These are phyloP conservation scores for Dipodascus geniculatus DNA, from an alignment of 805 yeast species.

Conservation along the genomic window DNA sequence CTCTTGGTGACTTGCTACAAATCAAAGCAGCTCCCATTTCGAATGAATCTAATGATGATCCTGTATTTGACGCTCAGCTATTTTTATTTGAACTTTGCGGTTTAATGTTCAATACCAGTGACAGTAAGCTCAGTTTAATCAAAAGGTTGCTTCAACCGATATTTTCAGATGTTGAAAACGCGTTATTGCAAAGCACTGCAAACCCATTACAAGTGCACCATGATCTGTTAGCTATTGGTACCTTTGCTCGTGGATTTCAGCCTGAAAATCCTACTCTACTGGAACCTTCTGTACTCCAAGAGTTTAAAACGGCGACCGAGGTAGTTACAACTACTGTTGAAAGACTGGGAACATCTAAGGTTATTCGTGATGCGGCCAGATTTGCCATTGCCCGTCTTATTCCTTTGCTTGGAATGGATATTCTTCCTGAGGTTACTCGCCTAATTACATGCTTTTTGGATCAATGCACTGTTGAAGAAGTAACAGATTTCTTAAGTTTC, in stretches of 20 bases:
- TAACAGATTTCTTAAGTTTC: constrained; percentile 73
- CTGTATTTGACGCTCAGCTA: constrained; percentile 64
- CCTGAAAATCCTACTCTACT: constrained; percentile 17
- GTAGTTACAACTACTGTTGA: constrained; percentile 79
- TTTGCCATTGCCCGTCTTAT: constrained; percentile 81
- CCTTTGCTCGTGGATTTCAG: constrained; percentile 78
- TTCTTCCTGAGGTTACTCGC: constrained; percentile 49
- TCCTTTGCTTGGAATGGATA: constrained; percentile 48
- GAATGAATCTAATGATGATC: constrained; percentile 29
- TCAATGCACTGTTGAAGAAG: constrained; percentile 50
- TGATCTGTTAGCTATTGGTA: constrained; percentile 76
- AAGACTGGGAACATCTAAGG: constrained; percentile 50
- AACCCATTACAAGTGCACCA: constrained; percentile 70
- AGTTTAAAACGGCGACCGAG: constrained; percentile 60
- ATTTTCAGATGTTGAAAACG: constrained; percentile 55
- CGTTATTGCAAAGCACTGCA: constrained; percentile 34
- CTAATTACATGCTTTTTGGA: constrained; percentile 57
- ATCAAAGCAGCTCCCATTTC: constrained; percentile 42
- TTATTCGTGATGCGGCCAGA: constrained; percentile 74
- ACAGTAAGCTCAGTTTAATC: constrained; percentile 33
- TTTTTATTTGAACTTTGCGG: constrained; percentile 84
- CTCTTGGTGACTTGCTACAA: constrained; percentile 47
- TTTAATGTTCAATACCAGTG: constrained; percentile 44
- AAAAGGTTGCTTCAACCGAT: constrained; percentile 66
- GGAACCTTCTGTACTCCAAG: constrained; percentile 29